Conservation (phyloP, 805 yeast species). For the Citeromyces matritensis region DNA sequence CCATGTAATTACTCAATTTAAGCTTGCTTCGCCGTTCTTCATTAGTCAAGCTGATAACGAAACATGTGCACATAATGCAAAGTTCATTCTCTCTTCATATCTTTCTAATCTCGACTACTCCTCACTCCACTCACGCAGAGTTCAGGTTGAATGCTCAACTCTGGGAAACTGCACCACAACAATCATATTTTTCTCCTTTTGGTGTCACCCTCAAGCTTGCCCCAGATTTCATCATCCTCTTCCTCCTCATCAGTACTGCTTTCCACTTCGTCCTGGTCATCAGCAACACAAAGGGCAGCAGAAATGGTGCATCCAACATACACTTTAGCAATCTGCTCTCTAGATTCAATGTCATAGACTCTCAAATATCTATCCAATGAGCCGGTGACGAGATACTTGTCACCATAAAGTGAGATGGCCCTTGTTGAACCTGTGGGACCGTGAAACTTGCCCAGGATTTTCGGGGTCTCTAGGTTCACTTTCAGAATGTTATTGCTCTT, state of each 20-base stretch:
- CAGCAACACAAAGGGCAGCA: slow-evolving; percentile 33
- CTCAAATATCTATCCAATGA: slow-evolving; percentile 82
- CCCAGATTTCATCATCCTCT: slow-evolving; percentile 20
- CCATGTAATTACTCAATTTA: too few species aligned
- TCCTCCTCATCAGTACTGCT: slow-evolving; percentile 7
- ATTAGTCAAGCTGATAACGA: too few species aligned
- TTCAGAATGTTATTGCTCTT: slow-evolving; percentile 29
- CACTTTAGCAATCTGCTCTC: slow-evolving; percentile 55
- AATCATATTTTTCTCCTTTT: slow-evolving; percentile 14
- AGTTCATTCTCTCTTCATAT: slow-evolving; percentile 8
- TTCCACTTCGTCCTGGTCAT: slow-evolving; percentile 22
- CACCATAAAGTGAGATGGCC: slow-evolving; percentile 14
- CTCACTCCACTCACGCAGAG: too few species aligned
- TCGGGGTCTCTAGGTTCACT: slow-evolving; percentile 33
- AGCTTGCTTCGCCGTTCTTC: too few species aligned
- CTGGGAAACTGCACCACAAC: slow-evolving; percentile 9
- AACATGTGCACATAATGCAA: too few species aligned
- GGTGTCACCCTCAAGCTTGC: slow-evolving; percentile 17
- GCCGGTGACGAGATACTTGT: slow-evolving; percentile 49
- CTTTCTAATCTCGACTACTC: slow-evolving; percentile 11
- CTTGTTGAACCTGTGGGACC: slow-evolving; percentile 68
- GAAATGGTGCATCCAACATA: slow-evolving; percentile 63
- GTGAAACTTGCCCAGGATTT: slow-evolving; percentile 51
- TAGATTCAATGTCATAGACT: slow-evolving; percentile 46
- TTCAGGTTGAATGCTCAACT: too few species aligned